These are phyloP conservation scores for Hypoxylon sp. DNA, from an alignment of 2,329 filamentous ascomycete species.

Conservation along the genomic window DNA sequence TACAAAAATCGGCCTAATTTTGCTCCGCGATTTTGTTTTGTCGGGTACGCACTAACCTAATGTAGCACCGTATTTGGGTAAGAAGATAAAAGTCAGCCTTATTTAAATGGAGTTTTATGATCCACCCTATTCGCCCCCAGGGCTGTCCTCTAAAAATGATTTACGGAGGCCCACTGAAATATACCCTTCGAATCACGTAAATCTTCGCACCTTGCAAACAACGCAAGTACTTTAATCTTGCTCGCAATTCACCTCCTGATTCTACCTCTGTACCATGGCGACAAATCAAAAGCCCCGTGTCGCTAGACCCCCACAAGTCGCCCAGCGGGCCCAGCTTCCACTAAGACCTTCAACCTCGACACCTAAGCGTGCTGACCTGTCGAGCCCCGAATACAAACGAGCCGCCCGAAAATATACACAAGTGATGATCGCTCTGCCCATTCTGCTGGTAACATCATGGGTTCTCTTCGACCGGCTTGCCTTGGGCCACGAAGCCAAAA, in stretches of 20 bases:
- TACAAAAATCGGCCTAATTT: no score
- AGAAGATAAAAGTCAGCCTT: no score
- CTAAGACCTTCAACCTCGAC: conserved; percentile 13
- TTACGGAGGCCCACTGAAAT: not conserved
- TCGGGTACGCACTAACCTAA: no score
- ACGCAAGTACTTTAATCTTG: not conserved
- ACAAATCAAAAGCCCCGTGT: conserved; percentile 7
- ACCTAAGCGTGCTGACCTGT: conserved; percentile 46
- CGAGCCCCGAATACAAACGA: conserved; percentile 53
- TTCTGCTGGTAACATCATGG: conserved; percentile 67
- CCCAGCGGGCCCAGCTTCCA: conserved; percentile 18
- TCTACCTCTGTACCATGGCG: conserved; percentile 19
- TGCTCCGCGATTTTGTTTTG: no score
- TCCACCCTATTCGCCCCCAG: no score
- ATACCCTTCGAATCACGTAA: not conserved
- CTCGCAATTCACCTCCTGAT: not conserved
- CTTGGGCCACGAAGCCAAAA: conserved; percentile 43
- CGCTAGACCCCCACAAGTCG: conserved; percentile 5
- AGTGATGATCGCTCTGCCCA: conserved; percentile 64
- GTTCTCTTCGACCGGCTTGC: conserved; percentile 60
- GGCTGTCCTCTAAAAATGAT: no score
- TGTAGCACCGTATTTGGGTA: no score
- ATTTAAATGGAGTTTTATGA: not conserved
- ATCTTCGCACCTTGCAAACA: not conserved
- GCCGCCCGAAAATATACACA: conserved; percentile 60